Percentiles rank a stretch among this genome's conserved stretches.
Conservation (phyloP, 2,329 filamentous ascomycete genomes). For the Pseudogymnoascus sp. region DNA sequence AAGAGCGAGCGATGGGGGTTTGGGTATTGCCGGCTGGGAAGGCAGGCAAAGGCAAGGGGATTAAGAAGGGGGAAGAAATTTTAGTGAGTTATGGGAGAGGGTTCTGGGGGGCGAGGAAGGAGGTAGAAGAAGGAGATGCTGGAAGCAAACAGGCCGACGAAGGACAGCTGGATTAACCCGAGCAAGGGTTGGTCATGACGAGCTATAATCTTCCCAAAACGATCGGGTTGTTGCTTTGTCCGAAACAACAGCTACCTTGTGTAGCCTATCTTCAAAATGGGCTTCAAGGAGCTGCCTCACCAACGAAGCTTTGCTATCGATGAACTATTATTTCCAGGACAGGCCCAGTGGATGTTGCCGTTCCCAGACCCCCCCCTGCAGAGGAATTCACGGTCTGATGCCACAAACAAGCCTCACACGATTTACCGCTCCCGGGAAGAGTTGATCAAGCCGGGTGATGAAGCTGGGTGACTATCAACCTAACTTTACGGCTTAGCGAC, state of each 20-base stretch:
- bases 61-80: conserved; percentile 56
- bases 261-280: not conserved
- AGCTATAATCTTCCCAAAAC: not conserved
- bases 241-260: not conserved
- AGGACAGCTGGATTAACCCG: not conserved
- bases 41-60: conserved; percentile 31
- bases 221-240: not conserved
- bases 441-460: not conserved
- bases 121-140: conserved; percentile 21
- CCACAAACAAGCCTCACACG: not conserved
- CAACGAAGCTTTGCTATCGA: not conserved
- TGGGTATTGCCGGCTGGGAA: conserved; percentile 45
- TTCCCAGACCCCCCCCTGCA: not conserved
- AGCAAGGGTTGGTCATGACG: not conserved
- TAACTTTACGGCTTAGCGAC: not conserved
- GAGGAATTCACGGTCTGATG: not conserved
- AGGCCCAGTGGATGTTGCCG: not conserved
- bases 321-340: not conserved
- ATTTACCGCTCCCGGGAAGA: not conserved
- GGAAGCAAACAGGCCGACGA: conserved; percentile 6
- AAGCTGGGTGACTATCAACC: not conserved
- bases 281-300: not conserved
- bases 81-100: conserved; percentile 62
- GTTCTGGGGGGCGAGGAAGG: conserved; percentile 51
- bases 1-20: conserved; percentile 49